A percentile compares a stretch with the other conserved stretches of the same genome.
Evolutionary conservation across 2,329 filamentous ascomycete genomes (phyloP).

Genomic region (Colletotrichum liaoningense): DNA sequence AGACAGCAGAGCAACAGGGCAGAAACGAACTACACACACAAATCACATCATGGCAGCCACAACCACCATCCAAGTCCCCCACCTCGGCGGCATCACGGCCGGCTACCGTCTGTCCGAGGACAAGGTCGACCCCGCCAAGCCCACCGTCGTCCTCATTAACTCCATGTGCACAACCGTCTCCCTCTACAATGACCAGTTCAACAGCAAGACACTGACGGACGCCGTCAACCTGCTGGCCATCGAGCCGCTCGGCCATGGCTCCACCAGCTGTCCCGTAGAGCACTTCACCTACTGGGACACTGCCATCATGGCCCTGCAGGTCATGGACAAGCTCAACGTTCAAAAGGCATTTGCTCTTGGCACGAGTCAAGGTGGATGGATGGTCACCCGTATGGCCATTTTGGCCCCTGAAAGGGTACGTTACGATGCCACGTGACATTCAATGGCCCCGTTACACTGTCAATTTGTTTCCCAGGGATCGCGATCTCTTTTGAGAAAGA

Average conservation of each 20-base stretch:
- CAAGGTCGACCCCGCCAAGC: constrained; percentile 60
- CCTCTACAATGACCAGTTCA: constrained; percentile 58
- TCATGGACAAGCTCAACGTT: constrained; percentile 62
- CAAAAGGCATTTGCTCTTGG: constrained; percentile 61
- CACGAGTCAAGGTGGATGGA: constrained; percentile 65
- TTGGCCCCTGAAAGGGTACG: constrained; percentile 59
- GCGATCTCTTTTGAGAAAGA: background rate
- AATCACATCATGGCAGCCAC: constrained; percentile 48
- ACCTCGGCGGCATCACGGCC: constrained; percentile 59
- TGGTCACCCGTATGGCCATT: constrained; percentile 62
- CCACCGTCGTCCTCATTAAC: constrained; percentile 63
- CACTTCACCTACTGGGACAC: constrained; percentile 68
- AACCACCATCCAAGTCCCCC: constrained; percentile 57
- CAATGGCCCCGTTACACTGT: background rate
- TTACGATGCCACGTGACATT: background rate
- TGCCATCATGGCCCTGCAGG: constrained; percentile 65
- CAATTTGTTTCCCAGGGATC: background rate
- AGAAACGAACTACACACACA: background rate
- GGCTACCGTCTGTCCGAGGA: constrained; percentile 57
- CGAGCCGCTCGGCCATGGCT: constrained; percentile 64
- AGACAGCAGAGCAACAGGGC: background rate
- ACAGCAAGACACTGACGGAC: constrained; percentile 50
- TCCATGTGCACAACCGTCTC: constrained; percentile 62
- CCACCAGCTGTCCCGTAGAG: constrained; percentile 54
- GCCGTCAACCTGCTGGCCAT: constrained; percentile 62